These are phyloP conservation scores for Corchorus olitorius DNA, from an alignment of 345 rosid species.

Conservation along the genomic window DNA sequence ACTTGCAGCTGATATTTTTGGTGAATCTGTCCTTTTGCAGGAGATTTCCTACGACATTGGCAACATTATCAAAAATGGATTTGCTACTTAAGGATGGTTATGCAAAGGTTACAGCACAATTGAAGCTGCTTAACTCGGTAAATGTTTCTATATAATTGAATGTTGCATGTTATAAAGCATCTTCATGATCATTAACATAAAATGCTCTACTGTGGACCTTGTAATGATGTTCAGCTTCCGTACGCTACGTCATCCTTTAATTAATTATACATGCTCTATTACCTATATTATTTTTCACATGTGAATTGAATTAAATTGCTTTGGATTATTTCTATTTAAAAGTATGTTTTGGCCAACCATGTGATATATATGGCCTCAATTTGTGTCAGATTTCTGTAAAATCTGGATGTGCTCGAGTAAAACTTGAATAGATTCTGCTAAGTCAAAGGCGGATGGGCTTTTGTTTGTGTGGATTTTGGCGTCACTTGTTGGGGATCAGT, in stretches of 20 bases:
- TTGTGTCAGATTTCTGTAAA: background rate
- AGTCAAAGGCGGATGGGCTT: background rate
- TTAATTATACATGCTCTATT: conserved; percentile 1
- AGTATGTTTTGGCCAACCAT: background rate
- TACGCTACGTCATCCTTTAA: conserved; percentile 3
- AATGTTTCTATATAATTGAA: conserved; percentile 2
- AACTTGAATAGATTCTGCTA: background rate
- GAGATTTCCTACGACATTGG: conserved; percentile 82
- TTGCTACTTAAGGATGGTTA: conserved; percentile 62
- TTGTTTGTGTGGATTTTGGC: conserved; percentile 9
- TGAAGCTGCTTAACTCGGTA: conserved; percentile 78
- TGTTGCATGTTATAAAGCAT: conserved; percentile 12
- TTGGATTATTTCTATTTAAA: background rate
- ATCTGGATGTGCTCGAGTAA: conserved; percentile 5
- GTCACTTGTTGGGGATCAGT: background rate
- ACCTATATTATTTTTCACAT: background rate
- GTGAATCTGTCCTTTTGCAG: conserved; percentile 37
- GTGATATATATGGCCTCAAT: background rate
- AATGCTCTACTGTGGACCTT: conserved; percentile 1
- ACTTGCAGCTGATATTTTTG: conserved; percentile 9
- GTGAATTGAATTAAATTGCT: conserved; percentile 5
- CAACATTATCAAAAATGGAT: conserved; percentile 72
- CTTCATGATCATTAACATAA: background rate
- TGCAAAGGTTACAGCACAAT: conserved; percentile 59
- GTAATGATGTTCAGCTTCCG: background rate